phyloP scores from a whole-genome alignment of 2,329 filamentous ascomycete species.

The Colletotrichum sp. region DNA sequence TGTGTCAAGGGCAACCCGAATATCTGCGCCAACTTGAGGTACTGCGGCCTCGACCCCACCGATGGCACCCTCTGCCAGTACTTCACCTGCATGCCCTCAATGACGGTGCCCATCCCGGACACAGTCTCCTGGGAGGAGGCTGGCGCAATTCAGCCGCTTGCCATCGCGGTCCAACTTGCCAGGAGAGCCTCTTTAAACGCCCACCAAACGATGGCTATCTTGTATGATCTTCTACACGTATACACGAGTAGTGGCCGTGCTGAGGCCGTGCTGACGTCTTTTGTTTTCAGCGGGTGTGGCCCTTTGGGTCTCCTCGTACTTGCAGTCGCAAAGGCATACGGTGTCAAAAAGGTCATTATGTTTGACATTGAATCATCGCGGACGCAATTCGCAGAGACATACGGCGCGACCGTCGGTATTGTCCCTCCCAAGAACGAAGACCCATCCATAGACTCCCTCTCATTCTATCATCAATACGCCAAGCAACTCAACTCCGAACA shows the following conservation, averaged over 20 bases:
- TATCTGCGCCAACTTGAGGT: neutral
- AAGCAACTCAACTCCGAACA: neutral
- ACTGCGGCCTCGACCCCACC: neutral
- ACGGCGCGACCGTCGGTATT: neutral
- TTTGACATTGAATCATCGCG: neutral
- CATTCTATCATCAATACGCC: neutral
- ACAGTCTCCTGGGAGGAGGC: neutral
- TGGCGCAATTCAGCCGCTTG: neutral
- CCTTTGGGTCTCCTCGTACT: neutral
- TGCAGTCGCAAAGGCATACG: neutral
- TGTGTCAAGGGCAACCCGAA: neutral
- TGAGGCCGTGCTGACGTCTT: neutral
- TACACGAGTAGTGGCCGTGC: too few relatives aligned
- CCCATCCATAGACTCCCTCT: neutral
- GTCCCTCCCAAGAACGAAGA: neutral
- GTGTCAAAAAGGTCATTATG: neutral
- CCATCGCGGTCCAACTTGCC: neutral
- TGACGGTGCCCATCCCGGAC: neutral
- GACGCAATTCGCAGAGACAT: neutral
- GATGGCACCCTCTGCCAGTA: neutral
- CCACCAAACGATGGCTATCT: neutral
- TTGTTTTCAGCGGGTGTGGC: neutral
- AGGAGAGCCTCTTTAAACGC: neutral
- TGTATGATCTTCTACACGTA: neutral
- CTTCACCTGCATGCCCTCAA: neutral